phyloP scores from a whole-genome alignment of 2,329 filamentous ascomycete genomes.

The Aciculosporium take region DNA sequence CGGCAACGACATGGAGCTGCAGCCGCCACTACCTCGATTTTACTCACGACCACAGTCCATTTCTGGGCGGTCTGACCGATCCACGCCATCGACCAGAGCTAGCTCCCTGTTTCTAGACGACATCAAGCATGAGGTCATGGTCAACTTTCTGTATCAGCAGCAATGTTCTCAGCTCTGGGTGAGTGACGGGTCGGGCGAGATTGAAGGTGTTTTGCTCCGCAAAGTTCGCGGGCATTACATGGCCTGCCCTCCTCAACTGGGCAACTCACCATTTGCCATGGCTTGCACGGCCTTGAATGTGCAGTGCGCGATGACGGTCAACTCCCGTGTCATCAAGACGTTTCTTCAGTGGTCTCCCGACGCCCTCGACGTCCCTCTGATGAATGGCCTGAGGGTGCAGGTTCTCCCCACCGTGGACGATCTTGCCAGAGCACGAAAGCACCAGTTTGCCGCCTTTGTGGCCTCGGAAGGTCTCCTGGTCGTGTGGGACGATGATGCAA shows the following conservation, averaged over 20 bases:
- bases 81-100: slow-evolving; percentile 21
- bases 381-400: slow-evolving; percentile 64
- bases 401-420: slow-evolving; percentile 60
- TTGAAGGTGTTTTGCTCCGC: slow-evolving; percentile 59
- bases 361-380: slow-evolving; percentile 59
- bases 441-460: slow-evolving; percentile 70
- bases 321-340: slow-evolving; percentile 65
- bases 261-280: slow-evolving; percentile 45
- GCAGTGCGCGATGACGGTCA: slow-evolving; percentile 68
- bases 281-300: slow-evolving; percentile 58
- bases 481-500: slow-evolving; percentile 71
- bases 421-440: slow-evolving; percentile 55
- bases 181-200: slow-evolving; percentile 49
- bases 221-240: slow-evolving; percentile 56
- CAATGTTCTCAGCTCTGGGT: slow-evolving; percentile 65
- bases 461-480: slow-evolving; percentile 55
- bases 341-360: slow-evolving; percentile 61
- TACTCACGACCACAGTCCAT: slow-evolving; percentile 22
- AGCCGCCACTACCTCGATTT: slow-evolving; percentile 28
- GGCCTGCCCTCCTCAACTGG: slow-evolving; percentile 54
- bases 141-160: slow-evolving; percentile 69
- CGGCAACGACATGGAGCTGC: slow-evolving; percentile 32
- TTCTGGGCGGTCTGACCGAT: slow-evolving; percentile 32
- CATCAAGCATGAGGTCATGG: slow-evolving; percentile 72
- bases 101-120: slow-evolving; percentile 50